These are phyloP conservation scores for Fusarium xylarioides DNA, from an alignment of 2,329 filamentous ascomycete species.

Conservation along the genomic window DNA sequence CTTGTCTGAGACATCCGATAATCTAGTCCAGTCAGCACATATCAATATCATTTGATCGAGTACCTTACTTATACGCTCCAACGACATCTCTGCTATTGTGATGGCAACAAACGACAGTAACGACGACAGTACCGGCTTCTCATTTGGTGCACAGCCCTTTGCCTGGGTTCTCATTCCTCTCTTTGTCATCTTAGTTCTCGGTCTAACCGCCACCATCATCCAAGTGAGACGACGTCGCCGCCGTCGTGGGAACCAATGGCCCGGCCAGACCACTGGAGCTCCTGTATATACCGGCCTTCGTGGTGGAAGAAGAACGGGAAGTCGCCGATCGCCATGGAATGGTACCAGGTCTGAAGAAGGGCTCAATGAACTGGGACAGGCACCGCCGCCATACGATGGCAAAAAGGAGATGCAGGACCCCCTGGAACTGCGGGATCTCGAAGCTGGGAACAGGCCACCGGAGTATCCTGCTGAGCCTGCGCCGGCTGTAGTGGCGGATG, in stretches of 20 bases:
- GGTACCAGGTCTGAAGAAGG: conserved; percentile 58
- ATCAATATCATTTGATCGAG: background rate
- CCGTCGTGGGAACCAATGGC: conserved; percentile 26
- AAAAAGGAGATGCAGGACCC: conserved; percentile 42
- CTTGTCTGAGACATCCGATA: background rate
- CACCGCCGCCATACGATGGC: conserved; percentile 68
- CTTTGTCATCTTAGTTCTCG: conserved; percentile 54
- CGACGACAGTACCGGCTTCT: conserved; percentile 24
- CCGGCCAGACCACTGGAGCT: conserved; percentile 11
- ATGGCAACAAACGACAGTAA: conserved; percentile 20
- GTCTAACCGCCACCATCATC: conserved; percentile 51
- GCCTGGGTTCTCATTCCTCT: conserved; percentile 65
- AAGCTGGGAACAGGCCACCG: conserved; percentile 42
- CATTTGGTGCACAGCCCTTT: conserved; percentile 60
- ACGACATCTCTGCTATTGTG: background rate
- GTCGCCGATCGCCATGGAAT: conserved; percentile 41
- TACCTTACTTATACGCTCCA: background rate
- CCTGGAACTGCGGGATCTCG: conserved; percentile 41
- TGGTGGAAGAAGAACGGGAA: conserved; percentile 10
- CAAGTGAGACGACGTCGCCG: conserved; percentile 54
- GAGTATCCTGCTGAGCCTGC: conserved; percentile 43
- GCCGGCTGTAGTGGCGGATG: conserved; percentile 35
- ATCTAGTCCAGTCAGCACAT: background rate
- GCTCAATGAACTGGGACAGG: conserved; percentile 70
- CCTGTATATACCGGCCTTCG: conserved; percentile 38